Evolutionary conservation across 2,329 filamentous ascomycete genomes (phyloP).

Genomic region (Aspergillus sp.): DNA sequence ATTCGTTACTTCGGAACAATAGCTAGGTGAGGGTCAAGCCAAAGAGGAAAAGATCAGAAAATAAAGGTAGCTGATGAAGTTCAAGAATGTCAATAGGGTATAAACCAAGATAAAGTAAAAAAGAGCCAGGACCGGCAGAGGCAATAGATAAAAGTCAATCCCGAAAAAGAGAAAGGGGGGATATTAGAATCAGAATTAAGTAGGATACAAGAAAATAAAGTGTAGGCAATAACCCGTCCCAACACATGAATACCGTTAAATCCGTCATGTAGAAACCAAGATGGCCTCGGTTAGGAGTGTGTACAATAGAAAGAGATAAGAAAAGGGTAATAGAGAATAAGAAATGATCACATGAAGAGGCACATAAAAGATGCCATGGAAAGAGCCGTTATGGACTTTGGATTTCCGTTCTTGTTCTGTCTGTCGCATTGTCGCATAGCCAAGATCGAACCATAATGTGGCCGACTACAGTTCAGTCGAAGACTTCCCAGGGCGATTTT

Average conservation of each 20-base stretch:
- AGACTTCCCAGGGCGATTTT: not conserved
- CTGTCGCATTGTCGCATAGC: too few relatives aligned
- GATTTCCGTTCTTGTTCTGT: not conserved
- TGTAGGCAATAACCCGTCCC: not conserved
- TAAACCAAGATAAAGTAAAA: not conserved
- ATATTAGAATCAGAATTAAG: not conserved
- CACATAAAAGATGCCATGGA: slow-evolving; percentile 40
- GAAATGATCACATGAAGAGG: slow-evolving; percentile 12
- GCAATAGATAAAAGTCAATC: not conserved
- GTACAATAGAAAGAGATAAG: not conserved
- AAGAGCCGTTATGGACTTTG: slow-evolving; percentile 19
- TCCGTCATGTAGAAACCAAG: slow-evolving; percentile 3
- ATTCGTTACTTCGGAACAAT: slow-evolving; percentile 6
- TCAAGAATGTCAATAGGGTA: slow-evolving; percentile 2
- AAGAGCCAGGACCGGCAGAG: not conserved
- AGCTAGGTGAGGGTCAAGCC: slow-evolving; percentile 1
- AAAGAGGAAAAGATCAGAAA: not conserved
- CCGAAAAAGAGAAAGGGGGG: not conserved
- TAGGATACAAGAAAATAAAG: not conserved
- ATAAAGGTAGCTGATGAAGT: not conserved
- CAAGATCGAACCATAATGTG: too few relatives aligned
- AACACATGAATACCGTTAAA: slow-evolving; percentile 1
- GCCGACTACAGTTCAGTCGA: not conserved
- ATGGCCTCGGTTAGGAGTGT: not conserved
- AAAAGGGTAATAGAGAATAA: not conserved